Evolutionary conservation across 495 filamentous ascomycete species (phyloP).

Genomic region (Neurospora sp.): DNA sequence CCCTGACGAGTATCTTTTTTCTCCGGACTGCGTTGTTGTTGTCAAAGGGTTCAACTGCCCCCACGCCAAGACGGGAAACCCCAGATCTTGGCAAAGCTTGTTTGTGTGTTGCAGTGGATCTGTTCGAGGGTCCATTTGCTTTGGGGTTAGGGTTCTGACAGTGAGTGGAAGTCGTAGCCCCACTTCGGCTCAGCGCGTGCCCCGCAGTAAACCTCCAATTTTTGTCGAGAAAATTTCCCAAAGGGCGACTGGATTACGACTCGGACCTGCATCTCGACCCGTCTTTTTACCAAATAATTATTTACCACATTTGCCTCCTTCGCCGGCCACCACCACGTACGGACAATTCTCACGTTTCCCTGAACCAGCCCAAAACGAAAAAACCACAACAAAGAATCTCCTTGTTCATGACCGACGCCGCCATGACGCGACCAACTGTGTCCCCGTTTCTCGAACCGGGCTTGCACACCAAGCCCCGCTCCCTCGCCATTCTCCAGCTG

Average conservation of each 20-base stretch:
- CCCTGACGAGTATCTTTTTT: not conserved
- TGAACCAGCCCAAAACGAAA: not conserved
- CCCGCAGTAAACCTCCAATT: not conserved
- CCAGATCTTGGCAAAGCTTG: not conserved
- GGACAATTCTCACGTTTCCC: not conserved
- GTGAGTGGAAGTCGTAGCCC: not conserved
- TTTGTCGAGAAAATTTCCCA: not conserved
- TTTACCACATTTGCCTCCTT: not conserved
- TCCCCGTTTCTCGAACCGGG: slow-evolving; percentile 70
- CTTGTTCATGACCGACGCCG: not conserved
- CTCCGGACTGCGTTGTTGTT: not conserved
- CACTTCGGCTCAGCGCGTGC: not conserved
- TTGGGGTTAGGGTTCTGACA: not conserved
- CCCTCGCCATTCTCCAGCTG: slow-evolving; percentile 70
- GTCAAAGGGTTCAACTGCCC: not conserved
- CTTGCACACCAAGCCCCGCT: slow-evolving; percentile 39
- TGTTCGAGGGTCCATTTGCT: not conserved
- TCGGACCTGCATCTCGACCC: not conserved
- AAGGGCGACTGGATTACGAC: not conserved
- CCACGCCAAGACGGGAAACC: not conserved
- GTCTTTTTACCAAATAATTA: not conserved
- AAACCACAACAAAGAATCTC: not conserved
- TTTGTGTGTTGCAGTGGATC: not conserved
- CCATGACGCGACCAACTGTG: slow-evolving; percentile 7
- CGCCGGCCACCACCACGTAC: not conserved